Percentiles rank a stretch among this genome's conserved stretches.
phyloP scores from a whole-genome alignment of 768 basidiomycete species.

The Leccinum incarnatum region DNA sequence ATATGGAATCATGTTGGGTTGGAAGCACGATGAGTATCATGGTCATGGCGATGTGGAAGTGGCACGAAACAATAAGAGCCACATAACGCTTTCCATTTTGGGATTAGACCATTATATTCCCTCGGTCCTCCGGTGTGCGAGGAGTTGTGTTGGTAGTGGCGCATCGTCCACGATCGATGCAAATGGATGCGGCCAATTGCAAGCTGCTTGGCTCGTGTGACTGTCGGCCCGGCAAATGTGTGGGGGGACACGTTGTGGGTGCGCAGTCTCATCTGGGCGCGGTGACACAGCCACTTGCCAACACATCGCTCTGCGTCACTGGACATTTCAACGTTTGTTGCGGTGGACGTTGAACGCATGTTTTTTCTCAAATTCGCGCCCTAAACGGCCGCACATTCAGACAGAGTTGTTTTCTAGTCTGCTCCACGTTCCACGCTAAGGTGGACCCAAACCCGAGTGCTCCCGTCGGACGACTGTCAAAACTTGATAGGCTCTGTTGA shows the following conservation, averaged over 20 bases:
- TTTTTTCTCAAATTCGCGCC: neutral
- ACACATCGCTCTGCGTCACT: neutral
- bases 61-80: constrained; percentile 14
- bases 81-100: constrained; percentile 23
- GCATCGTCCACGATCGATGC: too few relatives aligned
- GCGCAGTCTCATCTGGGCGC: neutral
- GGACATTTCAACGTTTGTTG: neutral
- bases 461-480: neutral
- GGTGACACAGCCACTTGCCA: constrained; percentile 10
- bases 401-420: neutral
- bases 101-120: constrained; percentile 7
- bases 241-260: neutral
- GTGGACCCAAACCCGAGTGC: neutral
- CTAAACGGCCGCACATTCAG: neutral
- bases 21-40: neutral
- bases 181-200: too few relatives aligned
- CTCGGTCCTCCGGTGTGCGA: neutral
- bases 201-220: neutral
- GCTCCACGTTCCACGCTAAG: constrained; percentile 2
- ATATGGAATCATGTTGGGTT: neutral
- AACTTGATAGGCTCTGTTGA: neutral
- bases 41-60: neutral
- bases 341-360: constrained; percentile 10
- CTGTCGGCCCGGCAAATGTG: neutral
- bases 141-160: too few relatives aligned